Evolutionary conservation across 345 rosid genomes (phyloP).

Genomic region (Rhodamnia argentea): DNA sequence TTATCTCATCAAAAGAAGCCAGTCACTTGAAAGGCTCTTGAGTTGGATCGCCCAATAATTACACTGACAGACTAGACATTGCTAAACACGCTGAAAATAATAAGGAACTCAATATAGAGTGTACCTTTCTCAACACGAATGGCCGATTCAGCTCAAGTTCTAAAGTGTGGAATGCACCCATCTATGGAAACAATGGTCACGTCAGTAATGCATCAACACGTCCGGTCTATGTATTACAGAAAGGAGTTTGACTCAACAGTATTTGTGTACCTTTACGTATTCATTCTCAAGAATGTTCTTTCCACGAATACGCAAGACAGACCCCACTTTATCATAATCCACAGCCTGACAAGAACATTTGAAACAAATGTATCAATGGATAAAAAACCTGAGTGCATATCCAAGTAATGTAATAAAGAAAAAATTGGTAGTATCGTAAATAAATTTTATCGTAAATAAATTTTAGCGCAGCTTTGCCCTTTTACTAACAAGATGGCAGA

Average conservation of each 20-base stretch:
- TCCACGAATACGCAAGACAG: constrained; percentile 78
- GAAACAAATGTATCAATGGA: neutral
- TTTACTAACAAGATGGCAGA: neutral
- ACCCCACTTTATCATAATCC: constrained; percentile 81
- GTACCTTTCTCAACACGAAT: constrained; percentile 85
- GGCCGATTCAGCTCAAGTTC: constrained; percentile 78
- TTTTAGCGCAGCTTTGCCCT: neutral
- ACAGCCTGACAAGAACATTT: constrained; percentile 24
- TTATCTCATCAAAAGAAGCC: neutral
- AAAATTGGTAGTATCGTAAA: neutral
- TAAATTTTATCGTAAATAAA: neutral
- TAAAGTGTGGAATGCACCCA: constrained; percentile 89
- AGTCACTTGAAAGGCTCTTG: neutral
- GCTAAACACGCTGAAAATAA: neutral
- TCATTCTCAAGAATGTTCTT: constrained; percentile 78
- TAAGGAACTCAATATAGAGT: neutral
- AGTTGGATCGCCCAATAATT: neutral
- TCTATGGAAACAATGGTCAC: constrained; percentile 29
- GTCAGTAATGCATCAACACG: neutral
- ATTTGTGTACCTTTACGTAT: constrained; percentile 59
- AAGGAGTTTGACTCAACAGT: neutral
- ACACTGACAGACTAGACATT: neutral
- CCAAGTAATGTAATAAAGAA: neutral
- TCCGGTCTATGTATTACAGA: neutral
- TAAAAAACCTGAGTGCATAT: neutral